Percentiles rank a stretch among this genome's conserved stretches.
These are phyloP conservation scores for Tubosaeta sp. DNA, from an alignment of 768 basidiomycete species.

Conservation along the genomic window DNA sequence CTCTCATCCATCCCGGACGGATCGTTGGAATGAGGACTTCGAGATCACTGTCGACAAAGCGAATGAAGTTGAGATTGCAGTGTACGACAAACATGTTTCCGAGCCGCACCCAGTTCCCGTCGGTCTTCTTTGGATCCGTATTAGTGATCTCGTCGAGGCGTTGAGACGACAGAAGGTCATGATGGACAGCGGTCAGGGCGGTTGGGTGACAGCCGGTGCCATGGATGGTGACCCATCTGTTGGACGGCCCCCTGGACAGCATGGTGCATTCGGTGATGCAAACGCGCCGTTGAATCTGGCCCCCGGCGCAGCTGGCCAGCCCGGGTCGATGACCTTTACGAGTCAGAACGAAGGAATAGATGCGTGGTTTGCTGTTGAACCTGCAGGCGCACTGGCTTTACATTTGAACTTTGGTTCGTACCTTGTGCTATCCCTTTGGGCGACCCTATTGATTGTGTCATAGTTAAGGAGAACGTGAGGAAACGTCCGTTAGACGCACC, in stretches of 20 bases:
- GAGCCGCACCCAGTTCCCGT: constrained; percentile 83
- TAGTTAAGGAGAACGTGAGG: constrained; percentile 97
- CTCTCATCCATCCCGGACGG: constrained; percentile 89
- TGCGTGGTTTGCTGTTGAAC: constrained; percentile 96
- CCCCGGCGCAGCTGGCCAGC: constrained; percentile 26
- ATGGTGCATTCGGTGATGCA: constrained; percentile 45
- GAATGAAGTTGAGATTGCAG: constrained; percentile 94
- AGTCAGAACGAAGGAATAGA: constrained; percentile 74
- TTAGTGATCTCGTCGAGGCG: constrained; percentile 92
- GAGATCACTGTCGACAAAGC: constrained; percentile 97
- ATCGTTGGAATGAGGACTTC: constrained; percentile 97
- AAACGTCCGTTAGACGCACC: constrained; percentile 92
- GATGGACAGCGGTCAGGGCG: constrained; percentile 79
- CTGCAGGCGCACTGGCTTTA: constrained; percentile 88
- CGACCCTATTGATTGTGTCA: constrained; percentile 3
- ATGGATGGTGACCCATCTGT: constrained; percentile 62
- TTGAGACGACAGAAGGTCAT: constrained; percentile 88
- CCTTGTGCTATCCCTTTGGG: neutral
- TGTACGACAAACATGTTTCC: constrained; percentile 87
- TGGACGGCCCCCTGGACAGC: constrained; percentile 46
- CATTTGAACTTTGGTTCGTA: constrained; percentile 87
- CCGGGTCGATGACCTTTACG: constrained; percentile 22
- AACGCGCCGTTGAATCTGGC: constrained; percentile 38
- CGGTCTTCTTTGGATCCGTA: constrained; percentile 91
- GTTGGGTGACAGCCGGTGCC: constrained; percentile 94